phyloP scores from a whole-genome alignment of 1,284 basidiomycete genomes.

The Rhizoctonia solani region DNA sequence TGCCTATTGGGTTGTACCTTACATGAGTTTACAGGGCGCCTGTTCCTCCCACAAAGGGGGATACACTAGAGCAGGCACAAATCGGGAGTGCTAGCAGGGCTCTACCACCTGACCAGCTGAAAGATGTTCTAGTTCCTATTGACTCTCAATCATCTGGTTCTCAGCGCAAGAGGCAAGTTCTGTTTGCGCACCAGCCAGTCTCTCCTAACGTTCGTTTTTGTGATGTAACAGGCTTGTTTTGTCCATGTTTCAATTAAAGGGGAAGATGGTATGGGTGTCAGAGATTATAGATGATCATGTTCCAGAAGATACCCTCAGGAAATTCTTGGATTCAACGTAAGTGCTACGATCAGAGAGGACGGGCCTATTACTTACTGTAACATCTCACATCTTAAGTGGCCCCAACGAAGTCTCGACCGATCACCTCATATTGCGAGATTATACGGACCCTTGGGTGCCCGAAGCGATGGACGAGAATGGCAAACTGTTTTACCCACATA shows the following conservation, averaged over 20 bases:
- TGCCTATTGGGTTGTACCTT: too few relatives aligned
- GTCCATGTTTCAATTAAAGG: neutral
- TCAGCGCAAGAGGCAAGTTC: neutral
- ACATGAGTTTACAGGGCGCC: too few relatives aligned
- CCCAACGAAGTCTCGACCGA: neutral
- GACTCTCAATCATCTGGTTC: neutral
- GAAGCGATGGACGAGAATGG: neutral
- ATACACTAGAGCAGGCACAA: too few relatives aligned
- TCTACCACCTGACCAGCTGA: too few relatives aligned
- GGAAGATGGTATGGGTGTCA: neutral
- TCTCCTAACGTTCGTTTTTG: neutral
- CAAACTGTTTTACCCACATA: neutral
- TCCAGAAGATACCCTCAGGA: neutral
- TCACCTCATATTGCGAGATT: neutral
- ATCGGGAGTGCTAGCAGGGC: too few relatives aligned
- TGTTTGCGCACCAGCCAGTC: neutral
- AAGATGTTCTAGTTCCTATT: too few relatives aligned
- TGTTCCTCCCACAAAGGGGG: too few relatives aligned
- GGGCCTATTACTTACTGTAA: neutral
- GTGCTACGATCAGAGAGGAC: neutral
- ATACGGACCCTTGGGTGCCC: neutral
- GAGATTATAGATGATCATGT: conserved; percentile 2
- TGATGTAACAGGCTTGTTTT: neutral
- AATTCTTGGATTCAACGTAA: neutral
- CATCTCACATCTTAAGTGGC: neutral